Conservation (phyloP, 805 yeast species). For the Yamadazyma paraphyllophila region DNA sequence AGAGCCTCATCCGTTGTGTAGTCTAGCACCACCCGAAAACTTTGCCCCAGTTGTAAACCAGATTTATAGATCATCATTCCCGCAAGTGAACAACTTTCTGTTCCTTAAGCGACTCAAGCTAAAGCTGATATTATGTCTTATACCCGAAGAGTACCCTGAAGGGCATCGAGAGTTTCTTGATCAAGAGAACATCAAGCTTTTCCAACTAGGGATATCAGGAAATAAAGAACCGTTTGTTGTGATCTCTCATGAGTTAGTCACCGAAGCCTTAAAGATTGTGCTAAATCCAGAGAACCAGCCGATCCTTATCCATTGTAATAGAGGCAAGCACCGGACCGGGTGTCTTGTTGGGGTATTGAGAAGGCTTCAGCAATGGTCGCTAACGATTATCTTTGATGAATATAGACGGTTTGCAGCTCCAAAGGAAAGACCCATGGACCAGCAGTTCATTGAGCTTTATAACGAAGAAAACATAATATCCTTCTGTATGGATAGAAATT, state of each 20-base stretch:
- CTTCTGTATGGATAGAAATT: constrained; percentile 48
- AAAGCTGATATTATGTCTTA: constrained; percentile 75
- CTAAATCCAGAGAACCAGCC: constrained; percentile 89
- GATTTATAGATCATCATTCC: constrained; percentile 87
- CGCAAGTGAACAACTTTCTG: constrained; percentile 76
- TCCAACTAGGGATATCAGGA: constrained; percentile 91
- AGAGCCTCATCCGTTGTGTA: constrained; percentile 25
- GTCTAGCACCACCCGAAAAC: constrained; percentile 73
- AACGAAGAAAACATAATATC: constrained; percentile 61
- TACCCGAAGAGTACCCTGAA: constrained; percentile 88
- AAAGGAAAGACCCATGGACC: constrained; percentile 92
- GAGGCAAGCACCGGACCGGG: constrained; percentile 97
- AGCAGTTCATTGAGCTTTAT: constrained; percentile 89
- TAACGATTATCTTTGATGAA: constrained; percentile 93
- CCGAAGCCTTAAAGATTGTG: constrained; percentile 78
- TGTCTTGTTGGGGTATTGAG: constrained; percentile 92
- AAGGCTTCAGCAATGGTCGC: constrained; percentile 85
- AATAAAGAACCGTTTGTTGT: constrained; percentile 93
- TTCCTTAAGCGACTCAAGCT: constrained; percentile 63
- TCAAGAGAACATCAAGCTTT: constrained; percentile 61
- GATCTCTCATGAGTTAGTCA: constrained; percentile 61
- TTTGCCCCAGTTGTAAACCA: constrained; percentile 74
- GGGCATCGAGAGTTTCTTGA: constrained; percentile 66
- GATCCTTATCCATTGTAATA: constrained; percentile 86
- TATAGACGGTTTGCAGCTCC: constrained; percentile 94